Base-by-base conservation (phyloP, 2,329 filamentous ascomycete species). In the Alternaria sp. region DNA sequence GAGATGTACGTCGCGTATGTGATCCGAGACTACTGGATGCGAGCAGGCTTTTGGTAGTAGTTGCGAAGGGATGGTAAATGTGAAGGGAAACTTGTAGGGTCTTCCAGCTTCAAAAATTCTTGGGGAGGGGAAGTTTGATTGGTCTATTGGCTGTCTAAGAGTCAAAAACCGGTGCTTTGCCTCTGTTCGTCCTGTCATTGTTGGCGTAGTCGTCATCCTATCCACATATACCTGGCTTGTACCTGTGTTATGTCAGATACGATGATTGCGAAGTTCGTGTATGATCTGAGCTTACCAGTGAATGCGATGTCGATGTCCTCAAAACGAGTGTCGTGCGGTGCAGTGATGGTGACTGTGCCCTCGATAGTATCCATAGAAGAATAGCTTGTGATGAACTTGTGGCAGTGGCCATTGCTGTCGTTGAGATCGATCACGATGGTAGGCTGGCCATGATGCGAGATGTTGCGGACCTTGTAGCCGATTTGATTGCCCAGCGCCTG, bases 131-230 rank as follows among this genome's bases (percentile, higher is more conserved):
- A 89, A 85, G n/a, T 79, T 76, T 15, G 79, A 73, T 3, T 85
- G 76, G 45, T 85, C 75, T 37, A 89, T 85, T 4, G 89, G 89
- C 73, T 90, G 88, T 61, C 82, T 83, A 26, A 91, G 82, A 63
- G 86, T 87, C 37, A 91, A 79, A 70, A 91, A 91, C 18, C 84
- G 85, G 63, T 90, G 88, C 51, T 81, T 83, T 21, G 87, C 86
- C 65, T 87, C 86, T 20, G 84, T 84, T 15, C 85, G 83, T 47
- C 85, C 85, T 18, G 84, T 83, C 55, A 87, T 81, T 30, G 86
- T 82, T 5, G 86, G 82, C 6, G 85, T 80, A 4, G 83, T 81
- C 4, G 83, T 83, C 45, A 87, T 78, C 56, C 84, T 85, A 71
- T 90, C 88, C 26, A 90, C 84, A 25, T 80, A 84, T 4, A 85